Evolutionary conservation across 2,329 filamentous ascomycete species (phyloP).

Genomic region (Penicillium sp.): DNA sequence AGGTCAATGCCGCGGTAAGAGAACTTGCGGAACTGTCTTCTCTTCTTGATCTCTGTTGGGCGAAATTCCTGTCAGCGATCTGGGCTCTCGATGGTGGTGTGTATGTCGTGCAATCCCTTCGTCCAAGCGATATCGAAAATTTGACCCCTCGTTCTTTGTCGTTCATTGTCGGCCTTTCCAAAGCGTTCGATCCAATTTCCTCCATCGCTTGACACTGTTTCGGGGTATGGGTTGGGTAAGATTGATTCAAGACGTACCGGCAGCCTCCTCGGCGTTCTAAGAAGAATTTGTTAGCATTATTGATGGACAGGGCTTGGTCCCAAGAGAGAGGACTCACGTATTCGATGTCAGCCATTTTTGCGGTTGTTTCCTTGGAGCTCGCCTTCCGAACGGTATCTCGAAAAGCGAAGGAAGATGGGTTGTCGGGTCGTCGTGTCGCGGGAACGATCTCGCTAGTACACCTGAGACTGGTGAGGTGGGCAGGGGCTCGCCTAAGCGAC

Average conservation of each 20-base stretch:
- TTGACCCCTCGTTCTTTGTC: constrained; percentile 1
- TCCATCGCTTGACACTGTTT: constrained; percentile 9
- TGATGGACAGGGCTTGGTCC: background rate
- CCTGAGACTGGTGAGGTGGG: constrained; percentile 35
- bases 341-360: constrained; percentile 83
- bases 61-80: constrained; percentile 34
- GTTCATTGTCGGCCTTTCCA: constrained; percentile 4
- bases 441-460: constrained; percentile 31
- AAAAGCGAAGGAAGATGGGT: constrained; percentile 46
- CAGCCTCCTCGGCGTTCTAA: constrained; percentile 95
- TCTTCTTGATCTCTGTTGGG: constrained; percentile 90
- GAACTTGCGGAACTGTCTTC: constrained; percentile 99
- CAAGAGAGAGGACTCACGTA: constrained; percentile 65
- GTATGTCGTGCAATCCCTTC: constrained; percentile 15
- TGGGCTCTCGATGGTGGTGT: constrained; percentile 16
- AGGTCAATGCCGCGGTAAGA: constrained; percentile 99
- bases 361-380: constrained; percentile 47
- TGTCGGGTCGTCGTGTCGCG: constrained; percentile 42
- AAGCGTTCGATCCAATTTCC: constrained; percentile 1
- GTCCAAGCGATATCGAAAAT: constrained; percentile 20
- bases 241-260: constrained; percentile 56
- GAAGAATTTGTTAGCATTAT: constrained; percentile 38
- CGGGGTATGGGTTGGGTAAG: constrained; percentile 16
- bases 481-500: constrained; percentile 46
- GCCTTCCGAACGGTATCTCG: constrained; percentile 47